Conservation (phyloP, 2,329 filamentous ascomycete genomes). For the Neofusicoccum sp. region DNA sequence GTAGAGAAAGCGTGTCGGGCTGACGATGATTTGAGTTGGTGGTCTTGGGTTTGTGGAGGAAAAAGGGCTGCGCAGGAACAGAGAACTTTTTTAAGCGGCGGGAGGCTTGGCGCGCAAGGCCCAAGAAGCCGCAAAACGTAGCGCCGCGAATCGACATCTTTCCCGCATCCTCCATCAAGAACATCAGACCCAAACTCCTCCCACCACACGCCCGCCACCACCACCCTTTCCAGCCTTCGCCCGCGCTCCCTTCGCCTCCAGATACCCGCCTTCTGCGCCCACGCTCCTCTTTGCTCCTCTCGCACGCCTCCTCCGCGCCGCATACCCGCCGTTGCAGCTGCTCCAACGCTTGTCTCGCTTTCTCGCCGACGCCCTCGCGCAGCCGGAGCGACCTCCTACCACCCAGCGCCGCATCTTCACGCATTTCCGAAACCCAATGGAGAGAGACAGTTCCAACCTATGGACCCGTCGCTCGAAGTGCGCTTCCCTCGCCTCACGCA, state of each 20-base stretch:
- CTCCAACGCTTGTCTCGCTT: constrained; percentile 5
- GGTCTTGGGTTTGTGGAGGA: constrained; percentile 57
- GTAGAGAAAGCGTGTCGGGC: constrained; percentile 52
- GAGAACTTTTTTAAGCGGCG: constrained; percentile 18
- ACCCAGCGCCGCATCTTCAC: not conserved
- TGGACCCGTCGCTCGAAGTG: constrained; percentile 86
- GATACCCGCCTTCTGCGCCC: not conserved
- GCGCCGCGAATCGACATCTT: constrained; percentile 19
- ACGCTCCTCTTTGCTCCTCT: not conserved
- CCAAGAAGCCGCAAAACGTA: constrained; percentile 12
- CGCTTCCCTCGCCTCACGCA: constrained; percentile 32
- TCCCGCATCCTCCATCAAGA: constrained; percentile 19
- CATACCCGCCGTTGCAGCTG: constrained; percentile 9
- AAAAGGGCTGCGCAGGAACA: constrained; percentile 24
- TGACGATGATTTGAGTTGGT: constrained; percentile 74
- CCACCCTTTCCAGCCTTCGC: not conserved
- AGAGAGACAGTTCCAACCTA: constrained; percentile 47
- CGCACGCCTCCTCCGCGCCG: not conserved
- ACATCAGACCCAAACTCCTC: constrained; percentile 8
- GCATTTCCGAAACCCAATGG: constrained; percentile 31
- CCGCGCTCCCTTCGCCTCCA: not conserved
- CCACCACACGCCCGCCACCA: constrained; percentile 9
- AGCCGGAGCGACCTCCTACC: constrained; percentile 2
- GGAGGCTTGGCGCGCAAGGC: constrained; percentile 16
- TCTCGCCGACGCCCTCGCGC: constrained; percentile 2